Evolutionary conservation across 2,329 filamentous ascomycete species (phyloP), one percentile per base, ranked within the genome.

Genomic region (Fusarium marasasianum): DNA sequence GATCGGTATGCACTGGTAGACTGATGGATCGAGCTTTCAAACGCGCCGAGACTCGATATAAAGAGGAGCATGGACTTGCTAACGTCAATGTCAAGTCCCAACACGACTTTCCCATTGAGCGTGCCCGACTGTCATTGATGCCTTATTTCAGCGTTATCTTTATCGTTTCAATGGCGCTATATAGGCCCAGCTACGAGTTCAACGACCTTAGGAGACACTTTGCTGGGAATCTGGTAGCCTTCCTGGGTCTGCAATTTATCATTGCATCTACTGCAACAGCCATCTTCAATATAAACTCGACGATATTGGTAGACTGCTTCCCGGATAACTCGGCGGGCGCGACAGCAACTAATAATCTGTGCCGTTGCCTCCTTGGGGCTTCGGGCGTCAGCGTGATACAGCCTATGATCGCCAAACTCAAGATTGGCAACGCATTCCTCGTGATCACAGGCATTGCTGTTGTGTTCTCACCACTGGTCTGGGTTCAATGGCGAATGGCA

Each of bases 21-120:
- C n/a, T 61, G 7, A 61, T 54, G 58, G 58, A 61, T 54, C 47
- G 58, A 44, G 47, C 47, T 31, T 61, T 61, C n/a, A 61, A 61
- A 13, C 47, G 38, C 5, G 58, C 47, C 29, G 47, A 61, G 38
- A 31, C 31, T 44, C 38, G n/a, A 15, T 61, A 61, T 17, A 61
- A 31, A 31, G 8, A 61, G 10, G 29, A 44, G 31, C 38, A 61
- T 61, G 47, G 38, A n/a, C 37, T 61, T 5, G 14, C 6, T 4
- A 1, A 24, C 37, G 29, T 61, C 2, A 9, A 54, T 20, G 18
- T 61, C 38, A 61, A 54, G 31, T 31, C 38, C 8, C 38, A 6
- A 5, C 31, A 44, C 8, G 31, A 44, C 38, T 61, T 61, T 44
- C 58, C 58, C 6, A 20, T 61, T 7, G 47, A 37, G 14, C 47